A percentile compares a stretch with the other conserved stretches of the same genome.
These are phyloP conservation scores for Malus hybrid DNA, from an alignment of 331 rosid genomes.

Conservation along the genomic window DNA sequence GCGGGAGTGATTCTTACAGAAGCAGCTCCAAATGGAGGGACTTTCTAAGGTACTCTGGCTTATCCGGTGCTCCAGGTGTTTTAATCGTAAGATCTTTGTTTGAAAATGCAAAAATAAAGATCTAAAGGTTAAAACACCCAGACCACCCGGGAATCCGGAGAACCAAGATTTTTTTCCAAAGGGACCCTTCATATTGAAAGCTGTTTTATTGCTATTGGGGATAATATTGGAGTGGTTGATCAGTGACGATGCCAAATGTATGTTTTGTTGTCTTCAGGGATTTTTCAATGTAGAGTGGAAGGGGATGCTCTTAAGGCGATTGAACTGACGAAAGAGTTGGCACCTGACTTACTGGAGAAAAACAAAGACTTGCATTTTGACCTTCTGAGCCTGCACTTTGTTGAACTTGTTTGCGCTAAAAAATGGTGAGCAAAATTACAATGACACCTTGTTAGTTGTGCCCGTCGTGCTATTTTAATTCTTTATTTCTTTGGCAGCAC, in stretches of 20 bases:
- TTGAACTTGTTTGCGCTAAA: slow-evolving; percentile 67
- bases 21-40: not conserved
- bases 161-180: too few species aligned
- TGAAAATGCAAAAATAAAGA: too few species aligned
- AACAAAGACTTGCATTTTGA: slow-evolving; percentile 81
- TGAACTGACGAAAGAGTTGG: slow-evolving; percentile 70
- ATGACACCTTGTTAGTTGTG: not conserved
- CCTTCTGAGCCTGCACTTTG: slow-evolving; percentile 90
- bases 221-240: slow-evolving; percentile 9
- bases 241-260: slow-evolving; percentile 14
- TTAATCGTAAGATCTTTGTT: too few species aligned
- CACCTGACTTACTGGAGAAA: slow-evolving; percentile 60
- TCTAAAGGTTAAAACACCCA: too few species aligned
- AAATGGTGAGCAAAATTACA: slow-evolving; percentile 56
- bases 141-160: too few species aligned
- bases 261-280: slow-evolving; percentile 41
- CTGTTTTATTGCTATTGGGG: not conserved
- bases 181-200: too few species aligned
- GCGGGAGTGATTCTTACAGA: too few species aligned
- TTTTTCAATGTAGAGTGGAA: slow-evolving; percentile 58
- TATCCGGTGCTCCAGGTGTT: too few species aligned
- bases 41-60: too few species aligned
- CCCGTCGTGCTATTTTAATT: slow-evolving; percentile 17
- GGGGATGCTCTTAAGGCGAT: slow-evolving; percentile 87
- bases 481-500: slow-evolving; percentile 77